A percentile compares a stretch with the other conserved stretches of the same genome.
Conservation (phyloP, 176 grass and related monocot species). For the Aegilops tauschii region DNA sequence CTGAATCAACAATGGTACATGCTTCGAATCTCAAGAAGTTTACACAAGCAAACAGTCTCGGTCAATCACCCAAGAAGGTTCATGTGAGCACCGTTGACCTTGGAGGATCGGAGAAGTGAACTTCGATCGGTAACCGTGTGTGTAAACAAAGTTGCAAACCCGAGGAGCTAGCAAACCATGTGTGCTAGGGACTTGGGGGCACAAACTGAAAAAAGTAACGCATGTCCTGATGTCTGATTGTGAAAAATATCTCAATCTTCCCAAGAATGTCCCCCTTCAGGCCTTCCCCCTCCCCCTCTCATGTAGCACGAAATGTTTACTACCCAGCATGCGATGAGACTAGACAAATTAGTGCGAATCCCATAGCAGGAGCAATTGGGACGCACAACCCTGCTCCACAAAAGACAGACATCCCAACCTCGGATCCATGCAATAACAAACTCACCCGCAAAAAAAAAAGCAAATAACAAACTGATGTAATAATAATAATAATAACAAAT, state of each 20-base stretch:
- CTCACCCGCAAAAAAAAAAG: not conserved
- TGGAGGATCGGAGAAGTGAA: conserved; percentile 21
- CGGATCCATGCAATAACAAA: conserved; percentile 21
- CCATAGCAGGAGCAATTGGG: conserved; percentile 24
- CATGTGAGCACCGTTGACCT: conserved; percentile 18
- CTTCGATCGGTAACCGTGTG: conserved; percentile 20
- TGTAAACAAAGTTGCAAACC: conserved; percentile 12
- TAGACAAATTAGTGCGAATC: conserved; percentile 12
- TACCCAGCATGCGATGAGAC: not conserved
- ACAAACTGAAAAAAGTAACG: conserved; percentile 18
- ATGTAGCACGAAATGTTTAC: conserved; percentile 11
- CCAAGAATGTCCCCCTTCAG: conserved; percentile 41
- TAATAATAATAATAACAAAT: too few species aligned
- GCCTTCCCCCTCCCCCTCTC: not conserved
- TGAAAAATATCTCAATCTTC: conserved; percentile 31
- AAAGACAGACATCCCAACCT: conserved; percentile 50
- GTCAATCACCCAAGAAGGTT: not conserved
- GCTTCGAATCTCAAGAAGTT: not conserved
- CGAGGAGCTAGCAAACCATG: conserved; percentile 41
- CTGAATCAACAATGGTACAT: not conserved
- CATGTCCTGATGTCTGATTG: not conserved
- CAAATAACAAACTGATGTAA: not conserved
- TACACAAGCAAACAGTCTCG: not conserved
- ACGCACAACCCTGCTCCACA: conserved; percentile 32
- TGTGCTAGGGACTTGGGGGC: conserved; percentile 17